A percentile compares a stretch with the other conserved stretches of the same genome.
phyloP scores from a whole-genome alignment of 75 land plant genomes.

The Sequoia sempervirens region DNA sequence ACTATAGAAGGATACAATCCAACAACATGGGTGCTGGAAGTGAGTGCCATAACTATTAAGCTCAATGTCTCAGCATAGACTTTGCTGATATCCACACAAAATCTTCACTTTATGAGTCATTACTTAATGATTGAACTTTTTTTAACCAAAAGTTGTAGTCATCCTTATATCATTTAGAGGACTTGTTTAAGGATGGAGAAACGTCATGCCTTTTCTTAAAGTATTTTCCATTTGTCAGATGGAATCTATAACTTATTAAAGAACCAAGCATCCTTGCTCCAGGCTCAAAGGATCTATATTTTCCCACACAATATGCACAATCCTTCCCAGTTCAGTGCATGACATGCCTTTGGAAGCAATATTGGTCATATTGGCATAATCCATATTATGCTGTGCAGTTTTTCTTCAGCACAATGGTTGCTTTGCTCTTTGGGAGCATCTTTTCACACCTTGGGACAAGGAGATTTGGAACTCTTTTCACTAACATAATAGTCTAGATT shows the following conservation, averaged over 20 bases:
- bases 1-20: conserved; percentile 79
- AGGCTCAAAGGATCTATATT: conserved; percentile 30
- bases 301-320: conserved; percentile 30
- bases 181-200: not conserved
- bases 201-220: conserved; percentile 31
- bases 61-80: conserved; percentile 47
- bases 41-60: conserved; percentile 46
- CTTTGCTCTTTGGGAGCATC: conserved; percentile 5
- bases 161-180: not conserved
- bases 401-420: too few relatives aligned
- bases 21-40: conserved; percentile 91
- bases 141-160: not conserved
- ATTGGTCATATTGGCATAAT: conserved; percentile 50
- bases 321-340: conserved; percentile 27
- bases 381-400: not conserved
- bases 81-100: conserved; percentile 55
- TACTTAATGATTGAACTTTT: not conserved
- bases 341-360: conserved; percentile 54
- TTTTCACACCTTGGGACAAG: conserved; percentile 71
- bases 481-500: not conserved
- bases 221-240: conserved; percentile 20
- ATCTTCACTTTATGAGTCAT: conserved; percentile 52
- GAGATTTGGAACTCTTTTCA: not conserved
- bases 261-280: conserved; percentile 58
- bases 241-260: conserved; percentile 47